Evolutionary conservation across 352 stramenopile genomes (phyloP).

Genomic region (Phytophthora boehmeriae): DNA sequence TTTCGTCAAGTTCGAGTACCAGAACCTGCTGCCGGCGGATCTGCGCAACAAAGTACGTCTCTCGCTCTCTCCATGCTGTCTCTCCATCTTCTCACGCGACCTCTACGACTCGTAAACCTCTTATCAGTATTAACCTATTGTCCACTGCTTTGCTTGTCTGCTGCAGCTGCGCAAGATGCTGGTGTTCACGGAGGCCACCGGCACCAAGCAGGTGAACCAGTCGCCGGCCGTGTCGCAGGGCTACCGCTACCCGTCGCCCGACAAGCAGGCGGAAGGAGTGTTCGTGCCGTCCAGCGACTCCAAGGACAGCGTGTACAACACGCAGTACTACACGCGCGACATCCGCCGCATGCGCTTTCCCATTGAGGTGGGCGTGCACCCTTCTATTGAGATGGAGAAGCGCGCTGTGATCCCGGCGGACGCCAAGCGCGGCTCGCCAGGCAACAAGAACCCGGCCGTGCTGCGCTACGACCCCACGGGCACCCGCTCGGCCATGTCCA

Average conservation of each 20-base stretch:
- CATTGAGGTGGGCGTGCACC: constrained; percentile 75
- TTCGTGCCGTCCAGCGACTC: constrained; percentile 73
- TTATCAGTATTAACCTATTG: not conserved
- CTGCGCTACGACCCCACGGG: constrained; percentile 83
- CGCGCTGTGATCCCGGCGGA: constrained; percentile 70
- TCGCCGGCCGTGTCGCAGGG: constrained; percentile 63
- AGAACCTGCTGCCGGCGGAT: constrained; percentile 68
- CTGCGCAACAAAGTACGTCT: constrained; percentile 67
- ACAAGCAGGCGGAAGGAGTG: constrained; percentile 65
- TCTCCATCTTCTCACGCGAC: constrained; percentile 4
- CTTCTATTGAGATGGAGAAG: constrained; percentile 63
- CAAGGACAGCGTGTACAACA: constrained; percentile 89
- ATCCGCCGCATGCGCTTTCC: constrained; percentile 72
- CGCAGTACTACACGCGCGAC: constrained; percentile 90
- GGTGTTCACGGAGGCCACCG: constrained; percentile 82
- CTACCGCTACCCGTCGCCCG: constrained; percentile 82
- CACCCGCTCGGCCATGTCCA: constrained; percentile 88
- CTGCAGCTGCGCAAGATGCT: constrained; percentile 79
- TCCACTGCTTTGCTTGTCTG: not conserved
- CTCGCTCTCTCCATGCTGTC: not conserved
- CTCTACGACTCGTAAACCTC: not conserved
- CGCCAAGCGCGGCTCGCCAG: constrained; percentile 69
- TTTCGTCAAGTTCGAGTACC: constrained; percentile 84
- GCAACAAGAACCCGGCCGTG: constrained; percentile 90
- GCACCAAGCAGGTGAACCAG: constrained; percentile 74